Percentiles rank a stretch among this genome's conserved stretches.
Evolutionary conservation across 1,284 basidiomycete species (phyloP).

Genomic region (Microbotryum violaceum): DNA sequence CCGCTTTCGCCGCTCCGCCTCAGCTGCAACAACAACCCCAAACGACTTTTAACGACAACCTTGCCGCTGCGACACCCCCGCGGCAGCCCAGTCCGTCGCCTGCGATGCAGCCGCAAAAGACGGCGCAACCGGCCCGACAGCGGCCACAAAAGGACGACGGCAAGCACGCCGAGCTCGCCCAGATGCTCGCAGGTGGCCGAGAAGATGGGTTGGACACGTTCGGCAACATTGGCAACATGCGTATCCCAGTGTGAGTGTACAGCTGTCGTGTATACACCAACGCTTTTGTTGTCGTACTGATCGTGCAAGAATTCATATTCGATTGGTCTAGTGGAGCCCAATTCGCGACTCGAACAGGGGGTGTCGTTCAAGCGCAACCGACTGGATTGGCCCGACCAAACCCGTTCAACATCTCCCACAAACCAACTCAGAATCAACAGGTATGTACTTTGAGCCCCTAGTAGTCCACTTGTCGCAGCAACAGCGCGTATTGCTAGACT

Average conservation of each 20-base stretch:
- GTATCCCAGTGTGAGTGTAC: slow-evolving; percentile 41
- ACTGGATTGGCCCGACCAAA: slow-evolving; percentile 27
- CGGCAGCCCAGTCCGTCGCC: slow-evolving; percentile 13
- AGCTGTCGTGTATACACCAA: not conserved
- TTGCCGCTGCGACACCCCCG: slow-evolving; percentile 9
- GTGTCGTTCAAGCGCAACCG: slow-evolving; percentile 11
- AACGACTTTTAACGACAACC: slow-evolving; percentile 4
- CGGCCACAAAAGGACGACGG: slow-evolving; percentile 48
- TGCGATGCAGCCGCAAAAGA: slow-evolving; percentile 18
- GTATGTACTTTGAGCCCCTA: too few relatives aligned
- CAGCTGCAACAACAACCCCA: slow-evolving; percentile 18
- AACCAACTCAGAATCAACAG: too few relatives aligned
- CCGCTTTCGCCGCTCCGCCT: slow-evolving; percentile 39
- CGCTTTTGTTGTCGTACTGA: not conserved
- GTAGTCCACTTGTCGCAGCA: slow-evolving; percentile 1
- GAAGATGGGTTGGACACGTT: slow-evolving; percentile 91
- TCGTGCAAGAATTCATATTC: not conserved
- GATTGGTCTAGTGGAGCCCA: slow-evolving; percentile 6
- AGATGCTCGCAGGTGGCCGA: slow-evolving; percentile 55
- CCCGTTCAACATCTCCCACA: slow-evolving; percentile 11
- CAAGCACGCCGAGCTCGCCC: slow-evolving; percentile 68
- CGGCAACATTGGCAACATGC: slow-evolving; percentile 71
- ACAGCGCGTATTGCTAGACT: slow-evolving; percentile 7
- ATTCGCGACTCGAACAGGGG: slow-evolving; percentile 6
- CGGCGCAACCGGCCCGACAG: slow-evolving; percentile 20